Conservation (phyloP, 306 rosid species). For the Lathyrus sativus region DNA sequence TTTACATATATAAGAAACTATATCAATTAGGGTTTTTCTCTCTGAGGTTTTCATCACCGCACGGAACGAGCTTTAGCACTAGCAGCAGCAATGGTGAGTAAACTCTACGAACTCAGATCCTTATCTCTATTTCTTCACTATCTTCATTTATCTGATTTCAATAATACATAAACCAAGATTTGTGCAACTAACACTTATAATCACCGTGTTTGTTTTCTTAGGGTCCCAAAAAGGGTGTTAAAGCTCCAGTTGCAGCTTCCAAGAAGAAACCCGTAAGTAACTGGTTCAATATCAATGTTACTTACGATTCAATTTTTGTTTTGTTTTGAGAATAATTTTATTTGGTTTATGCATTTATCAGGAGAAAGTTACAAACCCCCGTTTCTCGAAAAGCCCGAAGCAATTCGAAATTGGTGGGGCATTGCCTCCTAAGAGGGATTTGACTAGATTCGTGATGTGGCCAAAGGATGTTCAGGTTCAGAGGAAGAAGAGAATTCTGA, state of each 20-base stretch:
- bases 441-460: constrained; percentile 71
- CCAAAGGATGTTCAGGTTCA: constrained; percentile 59
- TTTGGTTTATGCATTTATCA: neutral
- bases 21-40: constrained; percentile 31
- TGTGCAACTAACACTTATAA: neutral
- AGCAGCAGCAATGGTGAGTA: constrained; percentile 37
- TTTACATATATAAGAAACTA: constrained; percentile 10
- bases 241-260: constrained; percentile 43
- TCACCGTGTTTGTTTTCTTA: neutral
- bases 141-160: neutral
- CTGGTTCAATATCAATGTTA: neutral
- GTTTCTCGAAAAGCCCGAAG: constrained; percentile 69
- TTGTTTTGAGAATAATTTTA: neutral
- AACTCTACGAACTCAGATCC: neutral
- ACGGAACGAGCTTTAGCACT: constrained; percentile 7
- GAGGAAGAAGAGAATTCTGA: constrained; percentile 68
- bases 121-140: neutral
- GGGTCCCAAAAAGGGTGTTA: constrained; percentile 65
- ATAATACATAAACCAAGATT: too few species aligned
- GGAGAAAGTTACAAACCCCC: constrained; percentile 69
- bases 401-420: constrained; percentile 83
- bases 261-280: constrained; percentile 55
- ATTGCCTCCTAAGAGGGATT: constrained; percentile 76
- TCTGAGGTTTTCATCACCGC: constrained; percentile 11
- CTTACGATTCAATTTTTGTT: neutral